A percentile compares a stretch with the other conserved stretches of the same genome.
Conservation (phyloP, 305 asterid genomes). For the Rubia tinctorum region DNA sequence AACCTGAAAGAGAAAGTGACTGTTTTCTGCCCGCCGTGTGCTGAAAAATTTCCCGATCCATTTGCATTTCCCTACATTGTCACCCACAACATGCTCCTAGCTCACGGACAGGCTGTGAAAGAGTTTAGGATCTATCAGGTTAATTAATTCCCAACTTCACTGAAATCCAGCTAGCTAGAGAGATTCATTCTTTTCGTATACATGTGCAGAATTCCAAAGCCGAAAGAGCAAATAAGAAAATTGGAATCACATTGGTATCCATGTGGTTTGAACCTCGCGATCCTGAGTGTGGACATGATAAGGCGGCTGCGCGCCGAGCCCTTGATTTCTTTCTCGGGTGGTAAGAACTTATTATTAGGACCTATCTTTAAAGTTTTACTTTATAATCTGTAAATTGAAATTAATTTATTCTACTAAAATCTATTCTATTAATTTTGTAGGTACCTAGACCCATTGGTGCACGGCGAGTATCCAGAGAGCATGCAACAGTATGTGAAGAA, state of each 20-base stretch:
- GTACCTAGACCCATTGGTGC: not conserved
- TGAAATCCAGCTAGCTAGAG: too few species aligned
- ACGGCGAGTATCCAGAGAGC: not conserved
- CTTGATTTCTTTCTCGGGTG: constrained; percentile 26
- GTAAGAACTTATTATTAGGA: not conserved
- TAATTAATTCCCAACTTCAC: too few species aligned
- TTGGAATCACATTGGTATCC: constrained; percentile 16
- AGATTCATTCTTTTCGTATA: too few species aligned
- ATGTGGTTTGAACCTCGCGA: constrained; percentile 25
- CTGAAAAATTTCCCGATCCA: not conserved
- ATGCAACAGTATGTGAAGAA: not conserved
- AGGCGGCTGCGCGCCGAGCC: constrained; percentile 19
- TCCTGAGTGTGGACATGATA: constrained; percentile 5
- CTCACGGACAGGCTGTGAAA: constrained; percentile 22
- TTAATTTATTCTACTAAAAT: too few species aligned
- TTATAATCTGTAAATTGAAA: not conserved
- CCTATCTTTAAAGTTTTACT: not conserved
- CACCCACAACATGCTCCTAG: constrained; percentile 26
- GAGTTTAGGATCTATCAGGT: not conserved
- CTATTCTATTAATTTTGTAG: too few species aligned
- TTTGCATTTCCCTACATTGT: not conserved
- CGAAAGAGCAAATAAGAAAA: not conserved
- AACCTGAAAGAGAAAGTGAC: not conserved
- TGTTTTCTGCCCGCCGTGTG: not conserved
- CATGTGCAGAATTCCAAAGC: not conserved